Evolutionary conservation across 306 rosid species (phyloP).

Genomic region (Corylus americana): DNA sequence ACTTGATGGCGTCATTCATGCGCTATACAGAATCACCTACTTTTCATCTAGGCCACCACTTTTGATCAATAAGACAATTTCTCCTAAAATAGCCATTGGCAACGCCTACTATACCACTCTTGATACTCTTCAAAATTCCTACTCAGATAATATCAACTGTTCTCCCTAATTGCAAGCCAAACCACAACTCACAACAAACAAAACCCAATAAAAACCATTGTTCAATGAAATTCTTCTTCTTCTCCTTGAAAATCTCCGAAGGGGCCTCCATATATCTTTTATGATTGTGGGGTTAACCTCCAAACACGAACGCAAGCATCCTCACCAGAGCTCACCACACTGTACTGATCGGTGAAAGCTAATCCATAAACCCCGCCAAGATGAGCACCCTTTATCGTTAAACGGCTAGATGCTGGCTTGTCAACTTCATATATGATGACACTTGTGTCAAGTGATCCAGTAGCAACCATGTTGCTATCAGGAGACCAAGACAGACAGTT

Average conservation of each 20-base stretch:
- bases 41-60: neutral
- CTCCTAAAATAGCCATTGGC: neutral
- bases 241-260: conserved; percentile 23
- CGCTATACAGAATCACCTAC: neutral
- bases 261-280: conserved; percentile 15
- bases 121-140: neutral
- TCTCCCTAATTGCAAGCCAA: conserved; percentile 9
- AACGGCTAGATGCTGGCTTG: conserved; percentile 82
- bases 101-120: neutral
- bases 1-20: neutral
- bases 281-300: conserved; percentile 68
- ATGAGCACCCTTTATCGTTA: conserved; percentile 85
- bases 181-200: neutral
- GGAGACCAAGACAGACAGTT: conserved; percentile 98
- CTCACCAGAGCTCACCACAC: conserved; percentile 92
- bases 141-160: neutral
- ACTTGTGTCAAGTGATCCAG: conserved; percentile 89
- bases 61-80: neutral
- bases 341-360: conserved; percentile 75
- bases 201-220: conserved; percentile 4
- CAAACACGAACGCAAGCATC: conserved; percentile 97
- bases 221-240: neutral
- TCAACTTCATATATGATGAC: conserved; percentile 78
- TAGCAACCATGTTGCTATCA: conserved; percentile 73
- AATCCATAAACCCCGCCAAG: conserved; percentile 94